A percentile compares a stretch with the other conserved stretches of the same genome.
Conservation (phyloP, 2,329 filamentous ascomycete species). For the Talaromyces islandicus region DNA sequence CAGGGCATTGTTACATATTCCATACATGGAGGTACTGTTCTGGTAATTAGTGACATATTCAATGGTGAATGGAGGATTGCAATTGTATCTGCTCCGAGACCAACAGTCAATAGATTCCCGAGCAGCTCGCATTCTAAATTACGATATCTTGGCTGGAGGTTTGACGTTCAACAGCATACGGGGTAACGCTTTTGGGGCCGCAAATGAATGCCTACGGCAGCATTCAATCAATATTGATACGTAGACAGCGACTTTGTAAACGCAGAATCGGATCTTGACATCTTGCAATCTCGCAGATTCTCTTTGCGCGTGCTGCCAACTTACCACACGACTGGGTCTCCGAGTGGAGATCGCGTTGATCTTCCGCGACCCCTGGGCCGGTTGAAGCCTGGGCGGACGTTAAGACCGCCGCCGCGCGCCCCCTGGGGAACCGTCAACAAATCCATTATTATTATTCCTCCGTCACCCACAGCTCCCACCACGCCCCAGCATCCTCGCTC, state of each 20-base stretch:
- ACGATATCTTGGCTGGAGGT: background rate
- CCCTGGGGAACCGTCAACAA: background rate
- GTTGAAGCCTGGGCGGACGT: background rate
- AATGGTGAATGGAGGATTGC: background rate
- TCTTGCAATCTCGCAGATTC: background rate
- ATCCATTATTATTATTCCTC: background rate
- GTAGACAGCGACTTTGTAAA: background rate
- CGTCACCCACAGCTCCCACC: too few relatives aligned
- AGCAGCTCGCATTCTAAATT: background rate
- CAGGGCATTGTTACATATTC: background rate
- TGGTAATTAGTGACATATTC: background rate
- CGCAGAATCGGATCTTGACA: too few relatives aligned
- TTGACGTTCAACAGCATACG: background rate
- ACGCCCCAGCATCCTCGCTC: background rate
- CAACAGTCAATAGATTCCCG: background rate
- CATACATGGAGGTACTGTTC: too few relatives aligned
- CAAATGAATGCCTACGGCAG: background rate
- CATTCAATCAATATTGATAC: background rate
- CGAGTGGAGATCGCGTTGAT: background rate
- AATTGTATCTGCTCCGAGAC: background rate
- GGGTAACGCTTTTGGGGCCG: background rate
- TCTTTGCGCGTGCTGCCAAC: background rate
- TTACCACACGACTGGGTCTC: background rate
- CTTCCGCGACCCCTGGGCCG: background rate
- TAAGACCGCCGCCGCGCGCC: background rate